Percentiles rank a stretch among this genome's conserved stretches.
phyloP scores from a whole-genome alignment of 2,329 filamentous ascomycete genomes.

The Drechslerella dactyloides region DNA sequence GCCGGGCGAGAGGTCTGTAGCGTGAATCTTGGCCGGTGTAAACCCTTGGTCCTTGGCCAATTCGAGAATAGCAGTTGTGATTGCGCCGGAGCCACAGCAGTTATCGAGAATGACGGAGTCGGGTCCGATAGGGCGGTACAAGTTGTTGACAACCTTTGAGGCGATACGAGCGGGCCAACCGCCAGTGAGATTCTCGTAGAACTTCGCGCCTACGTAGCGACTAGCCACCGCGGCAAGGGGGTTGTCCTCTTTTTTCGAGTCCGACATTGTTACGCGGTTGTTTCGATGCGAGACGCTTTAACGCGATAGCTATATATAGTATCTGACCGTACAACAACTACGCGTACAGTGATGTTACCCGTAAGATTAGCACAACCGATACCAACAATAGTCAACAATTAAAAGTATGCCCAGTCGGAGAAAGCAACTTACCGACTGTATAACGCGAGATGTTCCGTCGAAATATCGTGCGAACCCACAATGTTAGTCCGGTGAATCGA shows the following conservation, averaged over 20 bases:
- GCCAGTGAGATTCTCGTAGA: conserved; percentile 41
- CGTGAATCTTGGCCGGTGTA: conserved; percentile 23
- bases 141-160: conserved; percentile 13
- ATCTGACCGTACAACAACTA: too few relatives aligned
- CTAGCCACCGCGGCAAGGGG: neutral
- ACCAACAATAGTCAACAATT: too few relatives aligned
- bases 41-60: conserved; percentile 14
- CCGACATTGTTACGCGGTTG: conserved; percentile 7
- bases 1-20: conserved; percentile 38
- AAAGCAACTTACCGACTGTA: too few relatives aligned
- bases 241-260: conserved; percentile 1
- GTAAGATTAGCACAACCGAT: too few relatives aligned
- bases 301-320: neutral
- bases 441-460: too few relatives aligned
- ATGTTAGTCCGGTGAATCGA: too few relatives aligned
- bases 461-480: too few relatives aligned
- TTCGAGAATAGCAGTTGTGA: conserved; percentile 36
- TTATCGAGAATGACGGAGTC: conserved; percentile 43
- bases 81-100: conserved; percentile 44
- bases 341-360: too few relatives aligned
- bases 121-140: conserved; percentile 12
- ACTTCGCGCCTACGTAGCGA: conserved; percentile 28
- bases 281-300: neutral
- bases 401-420: too few relatives aligned
- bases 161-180: conserved; percentile 43